Evolutionary conservation across 1,284 basidiomycete genomes (phyloP).

Genomic region (Ceratobasidium sp.): DNA sequence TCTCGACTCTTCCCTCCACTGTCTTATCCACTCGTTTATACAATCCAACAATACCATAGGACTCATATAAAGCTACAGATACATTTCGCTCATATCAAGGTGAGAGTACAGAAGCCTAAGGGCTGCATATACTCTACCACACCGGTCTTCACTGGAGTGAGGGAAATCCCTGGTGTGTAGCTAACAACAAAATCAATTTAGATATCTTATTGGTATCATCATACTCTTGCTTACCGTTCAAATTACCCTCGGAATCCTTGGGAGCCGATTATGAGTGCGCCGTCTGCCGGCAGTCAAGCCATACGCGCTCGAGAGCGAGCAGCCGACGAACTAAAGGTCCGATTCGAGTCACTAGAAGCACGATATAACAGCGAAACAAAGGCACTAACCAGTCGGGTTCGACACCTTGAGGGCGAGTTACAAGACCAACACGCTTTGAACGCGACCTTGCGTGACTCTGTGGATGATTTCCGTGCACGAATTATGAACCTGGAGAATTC

Average conservation of each 20-base stretch:
- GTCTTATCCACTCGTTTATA: neutral
- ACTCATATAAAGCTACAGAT: neutral
- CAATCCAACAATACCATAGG: neutral
- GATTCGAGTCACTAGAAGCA: neutral
- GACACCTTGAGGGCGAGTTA: neutral
- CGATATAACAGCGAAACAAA: neutral
- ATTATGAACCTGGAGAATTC: neutral
- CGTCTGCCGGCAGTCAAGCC: neutral
- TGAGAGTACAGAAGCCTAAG: neutral
- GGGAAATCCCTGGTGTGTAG: too few relatives aligned
- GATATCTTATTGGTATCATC: neutral
- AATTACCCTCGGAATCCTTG: too few relatives aligned
- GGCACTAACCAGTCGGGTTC: neutral
- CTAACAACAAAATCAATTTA: too few relatives aligned
- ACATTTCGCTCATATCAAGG: neutral
- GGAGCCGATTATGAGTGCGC: neutral
- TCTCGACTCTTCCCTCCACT: neutral
- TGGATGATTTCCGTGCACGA: neutral
- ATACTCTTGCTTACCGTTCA: too few relatives aligned
- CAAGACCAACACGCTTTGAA: neutral
- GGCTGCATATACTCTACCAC: too few relatives aligned
- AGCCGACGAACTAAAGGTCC: neutral
- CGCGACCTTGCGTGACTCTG: neutral
- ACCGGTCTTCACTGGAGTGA: too few relatives aligned
- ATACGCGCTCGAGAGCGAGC: neutral